Evolutionary conservation across 2,329 filamentous ascomycete genomes (phyloP).

Genomic region (Pleoardoris graminearum): DNA sequence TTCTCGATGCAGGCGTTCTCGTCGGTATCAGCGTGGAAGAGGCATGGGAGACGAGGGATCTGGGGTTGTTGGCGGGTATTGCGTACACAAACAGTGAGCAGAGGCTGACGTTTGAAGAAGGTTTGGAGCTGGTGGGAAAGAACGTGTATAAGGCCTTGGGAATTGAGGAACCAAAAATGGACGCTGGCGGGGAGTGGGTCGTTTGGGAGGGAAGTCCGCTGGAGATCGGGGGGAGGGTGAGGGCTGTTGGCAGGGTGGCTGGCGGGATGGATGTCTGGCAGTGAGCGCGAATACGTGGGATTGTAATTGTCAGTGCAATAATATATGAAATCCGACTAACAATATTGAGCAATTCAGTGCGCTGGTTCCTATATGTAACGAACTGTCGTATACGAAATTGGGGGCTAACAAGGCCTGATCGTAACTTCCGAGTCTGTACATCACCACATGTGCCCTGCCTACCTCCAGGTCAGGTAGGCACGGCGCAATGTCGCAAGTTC

Average conservation of each 20-base stretch:
- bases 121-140: constrained; percentile 59
- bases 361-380: no score
- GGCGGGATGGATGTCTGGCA: constrained; percentile 14
- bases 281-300: no score
- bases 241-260: constrained; percentile 15
- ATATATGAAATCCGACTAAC: no score
- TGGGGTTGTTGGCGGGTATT: constrained; percentile 63
- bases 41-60: constrained; percentile 64
- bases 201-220: constrained; percentile 67
- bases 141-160: constrained; percentile 65
- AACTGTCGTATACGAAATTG: no score
- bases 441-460: no score
- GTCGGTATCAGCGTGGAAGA: constrained; percentile 63
- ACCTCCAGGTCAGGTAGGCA: no score
- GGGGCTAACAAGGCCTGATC: no score
- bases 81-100: constrained; percentile 62
- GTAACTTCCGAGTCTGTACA: no score
- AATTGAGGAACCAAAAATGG: constrained; percentile 34
- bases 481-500: no score
- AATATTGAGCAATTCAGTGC: no score
- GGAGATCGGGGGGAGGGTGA: constrained; percentile 60
- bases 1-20: constrained; percentile 62
- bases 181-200: constrained; percentile 56
- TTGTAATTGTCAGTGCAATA: no score
- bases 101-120: constrained; percentile 57